Conservation (phyloP, 2,329 filamentous ascomycete species). For the Plectosphaerella sp. region DNA sequence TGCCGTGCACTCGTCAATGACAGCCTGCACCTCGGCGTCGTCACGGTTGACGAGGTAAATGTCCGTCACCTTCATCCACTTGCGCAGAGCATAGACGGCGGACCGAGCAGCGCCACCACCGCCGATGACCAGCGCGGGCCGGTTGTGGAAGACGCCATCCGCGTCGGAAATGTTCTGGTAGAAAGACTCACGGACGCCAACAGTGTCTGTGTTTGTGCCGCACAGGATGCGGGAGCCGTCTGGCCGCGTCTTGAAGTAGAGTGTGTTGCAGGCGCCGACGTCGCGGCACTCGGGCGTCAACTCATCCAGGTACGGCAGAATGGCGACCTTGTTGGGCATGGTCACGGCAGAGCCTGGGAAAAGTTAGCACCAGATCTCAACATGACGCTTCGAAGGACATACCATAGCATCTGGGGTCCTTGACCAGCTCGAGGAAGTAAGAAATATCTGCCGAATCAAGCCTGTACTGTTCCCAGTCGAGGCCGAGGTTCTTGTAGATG, state of each 20-base stretch:
- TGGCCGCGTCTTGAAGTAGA: slow-evolving; percentile 55
- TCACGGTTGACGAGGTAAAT: slow-evolving; percentile 80
- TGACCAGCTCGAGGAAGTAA: slow-evolving; percentile 45
- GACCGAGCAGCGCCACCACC: slow-evolving; percentile 75
- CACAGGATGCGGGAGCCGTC: slow-evolving; percentile 50
- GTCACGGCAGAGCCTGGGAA: slow-evolving; percentile 57
- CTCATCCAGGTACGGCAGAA: slow-evolving; percentile 68
- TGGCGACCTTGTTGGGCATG: slow-evolving; percentile 80
- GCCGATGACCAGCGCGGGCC: slow-evolving; percentile 69
- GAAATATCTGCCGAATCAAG: slow-evolving; percentile 48
- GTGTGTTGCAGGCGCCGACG: slow-evolving; percentile 76
- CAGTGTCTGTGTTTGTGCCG: slow-evolving; percentile 78
- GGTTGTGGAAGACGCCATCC: slow-evolving; percentile 44
- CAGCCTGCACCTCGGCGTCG: slow-evolving; percentile 57
- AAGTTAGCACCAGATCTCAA: slow-evolving; percentile 32
- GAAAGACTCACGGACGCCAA: slow-evolving; percentile 73
- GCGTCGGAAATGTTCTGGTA: slow-evolving; percentile 46
- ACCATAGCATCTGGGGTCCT: slow-evolving; percentile 59
- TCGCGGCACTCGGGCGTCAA: slow-evolving; percentile 68
- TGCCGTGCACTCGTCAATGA: slow-evolving; percentile 58
- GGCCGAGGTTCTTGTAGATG: slow-evolving; percentile 45
- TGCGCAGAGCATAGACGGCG: slow-evolving; percentile 70
- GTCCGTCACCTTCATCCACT: slow-evolving; percentile 61
- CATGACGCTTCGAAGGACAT: background rate
- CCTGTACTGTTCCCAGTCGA: slow-evolving; percentile 47